Evolutionary conservation across 495 filamentous ascomycete species (phyloP), one percentile per base, ranked within the genome.

Genomic region (Trichoderma virens): DNA sequence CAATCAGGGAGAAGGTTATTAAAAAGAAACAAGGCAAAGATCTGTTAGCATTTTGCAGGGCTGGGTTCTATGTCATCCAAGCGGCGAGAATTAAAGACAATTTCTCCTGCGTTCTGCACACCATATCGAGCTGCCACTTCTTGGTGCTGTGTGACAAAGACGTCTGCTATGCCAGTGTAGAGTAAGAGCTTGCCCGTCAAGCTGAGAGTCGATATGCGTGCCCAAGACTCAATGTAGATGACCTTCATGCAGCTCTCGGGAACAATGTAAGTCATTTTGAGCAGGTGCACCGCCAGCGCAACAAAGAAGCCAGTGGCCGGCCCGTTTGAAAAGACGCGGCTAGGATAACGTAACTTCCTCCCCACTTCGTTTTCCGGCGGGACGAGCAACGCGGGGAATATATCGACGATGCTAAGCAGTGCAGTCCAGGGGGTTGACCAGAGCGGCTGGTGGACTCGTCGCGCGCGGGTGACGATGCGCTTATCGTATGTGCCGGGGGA

Each of bases 201-300:
- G 77, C 93, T 97, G 69, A 96, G 71, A 11, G 81, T 86, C 63
- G 78, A 84, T 3, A 94, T 88, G 20, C 93, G 82, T 2, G 94
- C 95, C 88, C 91, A 98, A 31, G 86, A 91, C 82, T 98, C 94
- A 16, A 97, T 82, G 71, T 93, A 98, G 25, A 98, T 80, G 7
- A 93, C 84, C 70, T 80, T 82, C 41, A 76, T 80, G 61, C 69
- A 71, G 64, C 67, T 61, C 13, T 67, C 68, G 3, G 79, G 79
- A 16, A 71, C 65, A 0, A 85, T 28, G 31, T 72, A 71, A 60
- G 84, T 78, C 65, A 91, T 82, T 65, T 90, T 89, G 60, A 96
- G 73, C 2, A 89, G 23, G 30, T 86, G 80, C 2, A 86, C 84
- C 0, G 88, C 89, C 0, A 90, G 67, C 7, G 93, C 78, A 60